A percentile compares a stretch with the other conserved stretches of the same genome.
These are phyloP conservation scores for Sordariomycetes sp. DNA, from an alignment of 2,329 filamentous ascomycete species.

Conservation along the genomic window DNA sequence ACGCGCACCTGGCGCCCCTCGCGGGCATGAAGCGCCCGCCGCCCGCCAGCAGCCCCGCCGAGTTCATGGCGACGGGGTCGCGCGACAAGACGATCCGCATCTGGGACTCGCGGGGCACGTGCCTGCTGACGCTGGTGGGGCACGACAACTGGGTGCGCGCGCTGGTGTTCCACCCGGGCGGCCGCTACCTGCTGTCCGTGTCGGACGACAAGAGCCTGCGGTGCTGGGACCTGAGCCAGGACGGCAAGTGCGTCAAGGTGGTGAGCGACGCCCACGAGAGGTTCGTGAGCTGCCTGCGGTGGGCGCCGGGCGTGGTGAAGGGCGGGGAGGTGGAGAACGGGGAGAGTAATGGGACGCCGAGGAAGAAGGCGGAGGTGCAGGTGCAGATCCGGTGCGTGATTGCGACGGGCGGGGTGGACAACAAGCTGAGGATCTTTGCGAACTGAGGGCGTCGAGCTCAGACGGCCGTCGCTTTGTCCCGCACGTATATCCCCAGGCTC, in stretches of 20 bases:
- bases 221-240: slow-evolving; percentile 89
- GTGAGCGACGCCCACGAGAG: slow-evolving; percentile 68
- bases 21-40: slow-evolving; percentile 80
- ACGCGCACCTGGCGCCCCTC: slow-evolving; percentile 64
- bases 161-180: slow-evolving; percentile 81
- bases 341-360: slow-evolving; percentile 24
- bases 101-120: slow-evolving; percentile 77
- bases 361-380: slow-evolving; percentile 37
- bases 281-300: slow-evolving; percentile 78
- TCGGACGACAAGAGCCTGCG: slow-evolving; percentile 85
- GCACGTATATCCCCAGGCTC: no score
- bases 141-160: slow-evolving; percentile 93
- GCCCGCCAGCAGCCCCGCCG: slow-evolving; percentile 60
- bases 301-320: slow-evolving; percentile 69
- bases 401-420: slow-evolving; percentile 74
- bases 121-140: slow-evolving; percentile 73
- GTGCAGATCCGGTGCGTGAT: slow-evolving; percentile 70
- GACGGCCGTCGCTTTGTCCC: no score
- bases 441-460: slow-evolving; percentile 18
- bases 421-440: slow-evolving; percentile 69
- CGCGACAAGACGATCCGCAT: slow-evolving; percentile 85
- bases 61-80: slow-evolving; percentile 82
- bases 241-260: slow-evolving; percentile 80
- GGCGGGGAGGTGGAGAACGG: slow-evolving; percentile 33
- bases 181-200: slow-evolving; percentile 79